A percentile compares a stretch with the other conserved stretches of the same genome.
These are phyloP conservation scores for Fusarium stilboides DNA, from an alignment of 2,329 filamentous ascomycete species.

Conservation along the genomic window DNA sequence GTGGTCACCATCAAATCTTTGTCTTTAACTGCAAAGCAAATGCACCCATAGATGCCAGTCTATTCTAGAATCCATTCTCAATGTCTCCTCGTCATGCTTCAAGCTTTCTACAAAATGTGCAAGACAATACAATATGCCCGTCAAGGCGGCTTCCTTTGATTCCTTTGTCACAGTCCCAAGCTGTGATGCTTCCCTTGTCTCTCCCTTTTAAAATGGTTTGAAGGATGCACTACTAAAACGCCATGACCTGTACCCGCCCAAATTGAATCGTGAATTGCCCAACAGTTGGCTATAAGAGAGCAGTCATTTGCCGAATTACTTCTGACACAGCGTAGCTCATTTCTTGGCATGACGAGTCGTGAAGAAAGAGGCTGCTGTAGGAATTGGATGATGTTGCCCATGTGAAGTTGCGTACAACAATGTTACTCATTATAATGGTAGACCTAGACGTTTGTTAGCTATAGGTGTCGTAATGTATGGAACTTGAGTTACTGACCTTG, in stretches of 20 bases:
- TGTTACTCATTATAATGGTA: conserved; percentile 90
- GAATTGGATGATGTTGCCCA: conserved; percentile 24
- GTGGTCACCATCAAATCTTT: conserved; percentile 1
- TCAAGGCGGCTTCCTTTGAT: background rate
- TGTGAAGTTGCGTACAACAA: conserved; percentile 6
- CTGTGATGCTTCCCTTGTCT: conserved; percentile 17
- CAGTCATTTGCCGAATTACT: conserved; percentile 2
- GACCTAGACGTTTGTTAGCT: conserved; percentile 67
- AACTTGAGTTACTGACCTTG: conserved; percentile 74
- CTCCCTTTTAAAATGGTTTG: conserved; percentile 25
- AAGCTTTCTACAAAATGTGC: conserved; percentile 17
- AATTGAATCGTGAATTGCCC: conserved; percentile 39
- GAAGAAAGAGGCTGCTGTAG: conserved; percentile 22
- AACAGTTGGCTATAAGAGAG: conserved; percentile 20
- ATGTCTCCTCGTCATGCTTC: conserved; percentile 8
- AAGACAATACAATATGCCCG: conserved; percentile 17
- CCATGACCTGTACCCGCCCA: conserved; percentile 45
- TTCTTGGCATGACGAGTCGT: conserved; percentile 35
- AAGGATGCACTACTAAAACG: conserved; percentile 48
- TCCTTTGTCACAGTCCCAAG: conserved; percentile 1
- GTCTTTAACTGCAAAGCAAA: conserved; percentile 1
- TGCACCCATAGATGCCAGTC: conserved; percentile 12
- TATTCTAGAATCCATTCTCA: conserved; percentile 16
- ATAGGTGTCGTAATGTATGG: background rate
- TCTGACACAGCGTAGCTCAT: conserved; percentile 18